These are phyloP conservation scores for Albatrellus sp. DNA, from an alignment of 1,284 basidiomycete species.

Conservation along the genomic window DNA sequence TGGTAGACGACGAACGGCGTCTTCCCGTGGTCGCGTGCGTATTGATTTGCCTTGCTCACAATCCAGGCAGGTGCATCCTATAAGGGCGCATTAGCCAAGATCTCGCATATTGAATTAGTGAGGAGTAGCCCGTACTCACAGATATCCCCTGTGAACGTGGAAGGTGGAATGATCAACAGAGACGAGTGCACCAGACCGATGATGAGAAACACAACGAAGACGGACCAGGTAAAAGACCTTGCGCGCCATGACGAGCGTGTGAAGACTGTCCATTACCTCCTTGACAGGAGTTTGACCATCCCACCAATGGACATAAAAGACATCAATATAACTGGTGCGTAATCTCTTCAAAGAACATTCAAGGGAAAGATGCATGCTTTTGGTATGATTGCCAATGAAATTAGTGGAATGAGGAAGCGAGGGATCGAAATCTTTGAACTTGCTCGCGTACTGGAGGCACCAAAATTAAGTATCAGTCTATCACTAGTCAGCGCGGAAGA, in stretches of 20 bases:
- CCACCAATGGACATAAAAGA: slow-evolving; percentile 25
- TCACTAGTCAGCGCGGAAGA: neutral
- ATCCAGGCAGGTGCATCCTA: slow-evolving; percentile 30
- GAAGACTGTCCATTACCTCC: slow-evolving; percentile 23
- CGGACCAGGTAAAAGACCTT: slow-evolving; percentile 29
- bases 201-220: neutral
- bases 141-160: too few relatives aligned
- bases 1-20: slow-evolving; percentile 42
- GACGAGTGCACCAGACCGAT: too few relatives aligned
- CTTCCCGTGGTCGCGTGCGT: slow-evolving; percentile 25
- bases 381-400: slow-evolving; percentile 21
- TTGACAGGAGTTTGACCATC: slow-evolving; percentile 21
- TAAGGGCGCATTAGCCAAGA: too few relatives aligned
- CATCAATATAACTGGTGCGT: slow-evolving; percentile 25
- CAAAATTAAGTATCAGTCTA: too few relatives aligned
- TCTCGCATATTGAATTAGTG: too few relatives aligned
- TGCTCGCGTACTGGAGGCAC: slow-evolving; percentile 21
- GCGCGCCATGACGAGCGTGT: slow-evolving; percentile 16
- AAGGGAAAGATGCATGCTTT: neutral
- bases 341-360: slow-evolving; percentile 23
- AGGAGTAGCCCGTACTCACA: too few relatives aligned
- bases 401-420: slow-evolving; percentile 15
- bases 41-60: slow-evolving; percentile 24
- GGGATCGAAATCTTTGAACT: slow-evolving; percentile 14
- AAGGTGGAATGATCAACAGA: too few relatives aligned